These are phyloP conservation scores for Pseudogymnoascus sp. DNA, from an alignment of 2,329 filamentous ascomycete genomes.

Conservation along the genomic window DNA sequence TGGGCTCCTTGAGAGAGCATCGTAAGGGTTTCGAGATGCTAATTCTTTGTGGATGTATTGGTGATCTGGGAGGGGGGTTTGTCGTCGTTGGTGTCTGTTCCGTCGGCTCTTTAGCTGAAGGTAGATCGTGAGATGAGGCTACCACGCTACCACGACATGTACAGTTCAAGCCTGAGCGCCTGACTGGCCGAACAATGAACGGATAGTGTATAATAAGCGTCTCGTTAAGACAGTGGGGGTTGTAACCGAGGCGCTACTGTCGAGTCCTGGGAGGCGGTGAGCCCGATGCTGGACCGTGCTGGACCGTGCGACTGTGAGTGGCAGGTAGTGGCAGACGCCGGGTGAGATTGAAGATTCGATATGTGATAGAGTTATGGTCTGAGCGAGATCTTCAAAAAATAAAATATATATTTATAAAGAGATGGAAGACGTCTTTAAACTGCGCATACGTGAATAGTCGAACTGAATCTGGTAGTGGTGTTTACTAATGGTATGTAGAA, in stretches of 20 bases:
- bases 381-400: background rate
- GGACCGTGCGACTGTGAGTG: background rate
- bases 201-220: slow-evolving; percentile 5
- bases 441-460: background rate
- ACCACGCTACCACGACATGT: slow-evolving; percentile 1
- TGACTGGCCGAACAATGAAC: background rate
- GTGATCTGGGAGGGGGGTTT: background rate
- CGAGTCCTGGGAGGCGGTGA: slow-evolving; percentile 5
- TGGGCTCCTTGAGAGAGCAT: slow-evolving; percentile 53
- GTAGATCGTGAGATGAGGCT: slow-evolving; percentile 10
- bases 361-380: background rate
- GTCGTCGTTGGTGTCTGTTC: slow-evolving; percentile 5
- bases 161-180: slow-evolving; percentile 9
- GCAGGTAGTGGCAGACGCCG: background rate
- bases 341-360: background rate
- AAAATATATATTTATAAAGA: background rate
- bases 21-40: slow-evolving; percentile 16
- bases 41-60: background rate
- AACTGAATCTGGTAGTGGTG: background rate
- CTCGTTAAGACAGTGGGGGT: slow-evolving; percentile 8
- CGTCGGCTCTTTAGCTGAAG: slow-evolving; percentile 5
- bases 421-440: background rate
- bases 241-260: slow-evolving; percentile 7
- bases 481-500: background rate
- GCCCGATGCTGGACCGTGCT: slow-evolving; percentile 1